Evolutionary conservation across 2,329 filamentous ascomycete genomes (phyloP).

Genomic region (Fusarium sp.): DNA sequence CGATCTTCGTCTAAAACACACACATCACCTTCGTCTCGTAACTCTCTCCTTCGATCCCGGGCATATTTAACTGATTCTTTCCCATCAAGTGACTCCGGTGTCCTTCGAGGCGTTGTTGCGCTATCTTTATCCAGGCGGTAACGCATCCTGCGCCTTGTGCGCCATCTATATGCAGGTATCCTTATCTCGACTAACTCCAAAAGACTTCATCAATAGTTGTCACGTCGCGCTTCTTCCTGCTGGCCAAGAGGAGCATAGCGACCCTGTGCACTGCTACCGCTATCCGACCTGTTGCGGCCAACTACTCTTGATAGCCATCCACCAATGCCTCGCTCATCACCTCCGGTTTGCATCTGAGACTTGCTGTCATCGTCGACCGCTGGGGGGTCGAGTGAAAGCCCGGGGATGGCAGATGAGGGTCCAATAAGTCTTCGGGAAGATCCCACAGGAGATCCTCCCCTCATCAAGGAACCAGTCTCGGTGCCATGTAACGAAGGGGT

Average conservation of each 20-base stretch:
- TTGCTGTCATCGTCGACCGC: constrained; percentile 65
- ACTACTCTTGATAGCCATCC: constrained; percentile 62
- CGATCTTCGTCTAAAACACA: constrained; percentile 17
- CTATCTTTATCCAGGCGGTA: constrained; percentile 30
- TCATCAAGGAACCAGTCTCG: constrained; percentile 86
- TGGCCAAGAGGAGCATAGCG: constrained; percentile 57
- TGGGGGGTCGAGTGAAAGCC: constrained; percentile 84
- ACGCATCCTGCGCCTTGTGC: constrained; percentile 31
- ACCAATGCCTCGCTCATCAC: constrained; percentile 57
- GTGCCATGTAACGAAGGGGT: constrained; percentile 81
- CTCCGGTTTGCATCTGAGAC: constrained; percentile 51
- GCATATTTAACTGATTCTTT: constrained; percentile 2
- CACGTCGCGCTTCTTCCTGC: constrained; percentile 51
- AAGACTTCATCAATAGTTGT: constrained; percentile 39
- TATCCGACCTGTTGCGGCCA: constrained; percentile 53
- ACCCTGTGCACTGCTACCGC: constrained; percentile 54
- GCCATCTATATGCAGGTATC: constrained; percentile 55
- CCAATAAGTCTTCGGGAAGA: constrained; percentile 73
- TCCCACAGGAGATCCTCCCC: constrained; percentile 76
- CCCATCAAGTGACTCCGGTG: constrained; percentile 19
- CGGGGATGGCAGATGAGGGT: constrained; percentile 77
- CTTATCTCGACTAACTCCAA: constrained; percentile 41
- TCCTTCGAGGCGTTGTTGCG: constrained; percentile 13
- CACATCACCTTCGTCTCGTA: constrained; percentile 23
- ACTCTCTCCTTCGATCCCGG: constrained; percentile 6